Percentiles rank a stretch among this genome's conserved stretches.
phyloP scores from a whole-genome alignment of 176 grass and related monocot genomes.

The Pharus latifolius region DNA sequence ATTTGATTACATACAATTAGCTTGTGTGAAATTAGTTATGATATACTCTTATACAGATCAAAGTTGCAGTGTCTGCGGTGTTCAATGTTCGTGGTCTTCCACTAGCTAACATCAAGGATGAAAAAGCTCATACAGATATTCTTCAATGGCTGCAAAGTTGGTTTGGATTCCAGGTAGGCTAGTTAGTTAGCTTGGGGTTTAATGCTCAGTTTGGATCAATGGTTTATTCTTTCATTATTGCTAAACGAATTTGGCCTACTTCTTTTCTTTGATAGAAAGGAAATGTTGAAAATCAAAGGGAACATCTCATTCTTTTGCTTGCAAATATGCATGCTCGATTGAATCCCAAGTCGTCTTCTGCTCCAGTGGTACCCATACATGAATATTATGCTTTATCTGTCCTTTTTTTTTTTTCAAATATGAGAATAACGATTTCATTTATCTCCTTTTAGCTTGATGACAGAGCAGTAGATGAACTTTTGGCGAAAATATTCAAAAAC shows the following conservation, averaged over 20 bases:
- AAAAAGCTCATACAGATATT: constrained; percentile 51
- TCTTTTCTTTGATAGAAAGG: constrained; percentile 50
- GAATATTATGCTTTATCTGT: constrained; percentile 5
- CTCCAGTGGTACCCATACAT: constrained; percentile 50
- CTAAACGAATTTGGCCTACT: constrained; percentile 17
- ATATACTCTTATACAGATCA: constrained; percentile 41
- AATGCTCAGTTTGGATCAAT: not conserved
- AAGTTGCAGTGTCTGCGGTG: constrained; percentile 70
- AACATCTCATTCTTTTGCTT: constrained; percentile 92
- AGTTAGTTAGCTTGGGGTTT: not conserved
- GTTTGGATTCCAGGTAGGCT: constrained; percentile 89
- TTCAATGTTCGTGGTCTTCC: constrained; percentile 72
- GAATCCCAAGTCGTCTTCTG: constrained; percentile 60
- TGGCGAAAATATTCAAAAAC: constrained; percentile 85
- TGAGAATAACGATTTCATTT: constrained; percentile 17
- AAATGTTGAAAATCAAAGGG: constrained; percentile 88
- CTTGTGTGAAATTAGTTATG: not conserved
- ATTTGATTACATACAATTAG: not conserved
- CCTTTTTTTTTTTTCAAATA: constrained; percentile 15
- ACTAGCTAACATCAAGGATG: constrained; percentile 33
- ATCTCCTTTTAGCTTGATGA: constrained; percentile 78
- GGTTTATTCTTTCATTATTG: constrained; percentile 3
- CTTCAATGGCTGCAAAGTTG: constrained; percentile 81
- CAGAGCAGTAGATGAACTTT: constrained; percentile 78
- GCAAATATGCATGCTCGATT: constrained; percentile 79